phyloP scores from a whole-genome alignment of 2,329 filamentous ascomycete genomes.

The Fusarium nodosum region DNA sequence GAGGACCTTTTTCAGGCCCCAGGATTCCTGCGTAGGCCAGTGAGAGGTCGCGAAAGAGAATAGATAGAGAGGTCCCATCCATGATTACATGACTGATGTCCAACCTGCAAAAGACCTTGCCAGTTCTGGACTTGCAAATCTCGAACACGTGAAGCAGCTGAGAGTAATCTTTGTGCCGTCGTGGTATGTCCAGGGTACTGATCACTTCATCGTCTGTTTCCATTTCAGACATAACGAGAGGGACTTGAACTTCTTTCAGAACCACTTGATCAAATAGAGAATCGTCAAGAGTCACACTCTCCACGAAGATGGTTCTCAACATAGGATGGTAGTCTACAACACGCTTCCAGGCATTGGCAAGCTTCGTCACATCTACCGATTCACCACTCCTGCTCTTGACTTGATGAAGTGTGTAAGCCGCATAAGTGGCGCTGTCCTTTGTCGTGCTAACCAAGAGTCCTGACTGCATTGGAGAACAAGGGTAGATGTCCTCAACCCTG shows the following conservation, averaged over 20 bases:
- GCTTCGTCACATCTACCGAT: conserved; percentile 36
- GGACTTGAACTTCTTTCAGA: conserved; percentile 47
- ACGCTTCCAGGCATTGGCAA: conserved; percentile 55
- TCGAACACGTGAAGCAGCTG: conserved; percentile 31
- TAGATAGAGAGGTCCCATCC: conserved; percentile 42
- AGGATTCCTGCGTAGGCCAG: conserved; percentile 22
- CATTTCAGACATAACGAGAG: conserved; percentile 19
- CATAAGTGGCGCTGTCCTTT: conserved; percentile 53
- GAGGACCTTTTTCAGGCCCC: conserved; percentile 22
- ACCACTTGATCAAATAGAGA: conserved; percentile 64
- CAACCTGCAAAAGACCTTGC: conserved; percentile 43
- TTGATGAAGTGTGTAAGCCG: conserved; percentile 54
- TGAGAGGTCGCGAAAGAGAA: conserved; percentile 41
- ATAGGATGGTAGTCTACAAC: conserved; percentile 59
- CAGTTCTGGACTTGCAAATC: conserved; percentile 40
- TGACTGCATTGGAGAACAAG: conserved; percentile 56
- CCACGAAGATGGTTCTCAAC: conserved; percentile 62
- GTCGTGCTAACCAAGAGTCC: conserved; percentile 57
- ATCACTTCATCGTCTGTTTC: conserved; percentile 32
- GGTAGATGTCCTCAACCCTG: conserved; percentile 52
- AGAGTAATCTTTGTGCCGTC: conserved; percentile 12
- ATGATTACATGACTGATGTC: conserved; percentile 45
- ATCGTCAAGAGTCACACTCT: conserved; percentile 59
- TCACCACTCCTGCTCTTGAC: conserved; percentile 40
- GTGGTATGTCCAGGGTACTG: conserved; percentile 12